A percentile compares a stretch with the other conserved stretches of the same genome.
These are phyloP conservation scores for Nakazawaea molendinolei DNA, from an alignment of 805 yeast species.

Conservation along the genomic window DNA sequence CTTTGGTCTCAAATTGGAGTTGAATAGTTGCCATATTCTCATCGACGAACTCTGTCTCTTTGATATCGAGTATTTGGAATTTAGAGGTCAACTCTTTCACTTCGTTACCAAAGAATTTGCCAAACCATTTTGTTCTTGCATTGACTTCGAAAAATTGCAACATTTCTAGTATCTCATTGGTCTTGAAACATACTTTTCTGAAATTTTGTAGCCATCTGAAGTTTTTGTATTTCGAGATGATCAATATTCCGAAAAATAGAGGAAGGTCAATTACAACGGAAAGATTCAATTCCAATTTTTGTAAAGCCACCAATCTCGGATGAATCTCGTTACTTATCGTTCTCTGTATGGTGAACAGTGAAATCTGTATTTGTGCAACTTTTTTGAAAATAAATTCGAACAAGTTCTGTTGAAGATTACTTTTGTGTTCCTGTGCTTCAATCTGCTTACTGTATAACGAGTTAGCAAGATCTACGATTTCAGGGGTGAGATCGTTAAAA, in stretches of 20 bases:
- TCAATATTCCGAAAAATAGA: constrained; percentile 58
- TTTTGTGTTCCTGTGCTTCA: constrained; percentile 26
- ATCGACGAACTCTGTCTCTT: constrained; percentile 18
- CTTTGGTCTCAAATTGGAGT: neutral
- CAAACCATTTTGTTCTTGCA: constrained; percentile 55
- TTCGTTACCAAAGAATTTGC: constrained; percentile 43
- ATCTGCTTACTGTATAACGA: constrained; percentile 30
- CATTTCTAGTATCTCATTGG: constrained; percentile 52
- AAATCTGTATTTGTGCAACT: constrained; percentile 31
- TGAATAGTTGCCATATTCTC: constrained; percentile 9
- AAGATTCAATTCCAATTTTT: constrained; percentile 23
- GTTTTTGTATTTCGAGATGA: constrained; percentile 56
- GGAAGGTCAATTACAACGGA: constrained; percentile 58
- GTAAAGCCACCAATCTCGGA: constrained; percentile 23
- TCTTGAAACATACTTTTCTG: constrained; percentile 30
- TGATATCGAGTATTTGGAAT: too few relatives aligned
- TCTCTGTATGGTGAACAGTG: constrained; percentile 26
- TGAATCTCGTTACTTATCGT: constrained; percentile 25
- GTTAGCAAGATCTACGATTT: constrained; percentile 27
- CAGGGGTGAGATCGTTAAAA: constrained; percentile 19
- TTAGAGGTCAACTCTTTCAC: too few relatives aligned
- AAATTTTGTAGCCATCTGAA: constrained; percentile 42
- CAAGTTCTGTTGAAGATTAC: constrained; percentile 25
- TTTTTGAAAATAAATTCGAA: constrained; percentile 26
- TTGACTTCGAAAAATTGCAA: constrained; percentile 50